Conservation (phyloP, 352 stramenopile genomes). For the Albugo candida region DNA sequence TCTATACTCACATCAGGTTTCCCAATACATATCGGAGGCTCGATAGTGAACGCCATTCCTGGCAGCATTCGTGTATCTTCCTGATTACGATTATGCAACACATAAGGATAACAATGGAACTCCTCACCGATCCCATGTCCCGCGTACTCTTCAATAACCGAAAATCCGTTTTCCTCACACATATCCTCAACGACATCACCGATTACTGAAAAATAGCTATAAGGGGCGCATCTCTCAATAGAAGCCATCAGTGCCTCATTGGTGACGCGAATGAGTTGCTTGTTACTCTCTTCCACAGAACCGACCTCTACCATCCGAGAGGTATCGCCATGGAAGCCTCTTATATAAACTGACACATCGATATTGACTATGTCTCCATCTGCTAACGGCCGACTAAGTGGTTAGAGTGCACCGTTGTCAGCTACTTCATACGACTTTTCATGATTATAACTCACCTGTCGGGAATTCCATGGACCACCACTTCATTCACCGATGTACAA, state of each 20-base stretch:
- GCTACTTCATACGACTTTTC: neutral
- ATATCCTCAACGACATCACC: conserved; percentile 86
- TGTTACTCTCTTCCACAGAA: conserved; percentile 68
- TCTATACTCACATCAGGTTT: conserved; percentile 36
- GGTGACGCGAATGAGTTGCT: conserved; percentile 80
- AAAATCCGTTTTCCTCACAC: conserved; percentile 54
- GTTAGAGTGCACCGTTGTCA: neutral
- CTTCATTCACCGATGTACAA: conserved; percentile 92
- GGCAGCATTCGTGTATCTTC: conserved; percentile 62
- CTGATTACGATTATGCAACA: conserved; percentile 80
- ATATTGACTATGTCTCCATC: conserved; percentile 95
- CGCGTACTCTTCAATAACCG: conserved; percentile 82
- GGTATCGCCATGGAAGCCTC: conserved; percentile 96
- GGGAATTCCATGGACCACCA: conserved; percentile 94
- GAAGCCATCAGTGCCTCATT: conserved; percentile 63
- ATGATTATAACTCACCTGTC: conserved; percentile 31
- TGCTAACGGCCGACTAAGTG: conserved; percentile 32
- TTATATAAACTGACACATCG: conserved; percentile 87
- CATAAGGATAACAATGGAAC: conserved; percentile 92
- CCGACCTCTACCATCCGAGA: conserved; percentile 92
- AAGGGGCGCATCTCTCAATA: conserved; percentile 81
- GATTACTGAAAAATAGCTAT: conserved; percentile 86
- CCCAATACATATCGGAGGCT: conserved; percentile 92
- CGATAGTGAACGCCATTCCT: conserved; percentile 98
- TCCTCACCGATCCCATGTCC: conserved; percentile 91